Base-by-base conservation (phyloP, 257 asterid genomes). In the Solanum habrochaites region DNA sequence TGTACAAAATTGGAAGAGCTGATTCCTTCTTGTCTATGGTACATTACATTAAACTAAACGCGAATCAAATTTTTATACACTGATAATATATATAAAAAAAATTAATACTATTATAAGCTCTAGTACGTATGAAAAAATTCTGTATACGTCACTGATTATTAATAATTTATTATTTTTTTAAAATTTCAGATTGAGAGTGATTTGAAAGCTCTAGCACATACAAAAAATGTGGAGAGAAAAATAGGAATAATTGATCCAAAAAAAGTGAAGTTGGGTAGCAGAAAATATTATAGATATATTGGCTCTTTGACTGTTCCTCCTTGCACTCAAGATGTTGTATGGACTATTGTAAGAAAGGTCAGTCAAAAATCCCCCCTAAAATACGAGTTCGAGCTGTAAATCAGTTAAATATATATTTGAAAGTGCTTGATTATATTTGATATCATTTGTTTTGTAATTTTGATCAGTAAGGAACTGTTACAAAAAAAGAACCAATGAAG, bases 291-390 rank as follows among this genome's bases (percentile, higher is more conserved):
- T 27, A 89, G 97, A 42, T 94, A 93, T 86, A 85, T 90, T 40
- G 98, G 98, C 9, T 95, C 98, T 0, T 95, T 95, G 47, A 95
- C 98, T 0, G 72, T 82, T 27, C 98, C 98, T 86, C 98, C 98
- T 13, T 95, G 98, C 84, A 91, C 95, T 12, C 89, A 92, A 78
- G 86, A 89, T 84, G 86, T 94, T 35, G 83, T 72, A 1, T 95
- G 98, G 98, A 91, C 96, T 8, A 90, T 95, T 75, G 73, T 90
- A 0, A 87, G 31, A 87, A 90, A 89, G 93, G 98, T 93, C 88
- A 70, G 21, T 15, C 39, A 29, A 25, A 23, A 67, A n/a, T n/a
- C n/a, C n/a, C n/a, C 8, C 64, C 13, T 39, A 29, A 14, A 29
- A 4, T 70, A 15, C 1, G n/a, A 31, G 1, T 69, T 31, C 0